A percentile compares a stretch with the other conserved stretches of the same genome.
Conservation (phyloP, 352 stramenopile genomes). For the Halophytophthora polymorphica region DNA sequence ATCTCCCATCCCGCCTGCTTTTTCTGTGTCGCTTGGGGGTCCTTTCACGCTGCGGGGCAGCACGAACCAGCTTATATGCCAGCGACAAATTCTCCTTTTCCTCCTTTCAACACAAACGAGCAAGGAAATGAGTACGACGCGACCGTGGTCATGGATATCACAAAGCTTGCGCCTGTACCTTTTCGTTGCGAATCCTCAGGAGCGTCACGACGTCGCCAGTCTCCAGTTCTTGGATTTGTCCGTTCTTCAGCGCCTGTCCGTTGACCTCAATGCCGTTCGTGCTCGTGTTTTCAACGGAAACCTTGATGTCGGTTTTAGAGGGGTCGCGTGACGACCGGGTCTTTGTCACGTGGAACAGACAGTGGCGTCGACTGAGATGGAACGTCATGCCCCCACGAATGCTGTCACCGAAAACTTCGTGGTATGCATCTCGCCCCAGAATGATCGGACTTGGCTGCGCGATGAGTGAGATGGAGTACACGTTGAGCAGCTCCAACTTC, state of each 20-base stretch:
- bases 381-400: slow-evolving; percentile 54
- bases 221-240: slow-evolving; percentile 39
- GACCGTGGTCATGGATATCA: background rate
- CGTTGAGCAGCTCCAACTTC: slow-evolving; percentile 42
- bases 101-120: slow-evolving; percentile 3
- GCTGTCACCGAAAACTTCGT: slow-evolving; percentile 64
- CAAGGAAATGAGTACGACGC: slow-evolving; percentile 1
- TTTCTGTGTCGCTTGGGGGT: slow-evolving; percentile 12
- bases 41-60: slow-evolving; percentile 9
- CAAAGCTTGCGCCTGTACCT: slow-evolving; percentile 26
- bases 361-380: slow-evolving; percentile 59
- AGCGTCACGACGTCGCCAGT: slow-evolving; percentile 57
- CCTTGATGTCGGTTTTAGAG: slow-evolving; percentile 30
- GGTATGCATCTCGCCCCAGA: slow-evolving; percentile 52
- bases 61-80: slow-evolving; percentile 34
- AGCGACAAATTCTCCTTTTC: slow-evolving; percentile 43
- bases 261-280: slow-evolving; percentile 71
- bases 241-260: slow-evolving; percentile 43
- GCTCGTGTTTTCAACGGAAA: slow-evolving; percentile 68
- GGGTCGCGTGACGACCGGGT: slow-evolving; percentile 20
- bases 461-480: slow-evolving; percentile 41
- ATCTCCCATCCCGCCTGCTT: slow-evolving; percentile 32
- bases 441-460: slow-evolving; percentile 29
- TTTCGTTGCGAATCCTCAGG: slow-evolving; percentile 40
- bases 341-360: slow-evolving; percentile 54